phyloP scores from a whole-genome alignment of 1,139 yeast genomes.

The Geotrichum bryndzae region DNA sequence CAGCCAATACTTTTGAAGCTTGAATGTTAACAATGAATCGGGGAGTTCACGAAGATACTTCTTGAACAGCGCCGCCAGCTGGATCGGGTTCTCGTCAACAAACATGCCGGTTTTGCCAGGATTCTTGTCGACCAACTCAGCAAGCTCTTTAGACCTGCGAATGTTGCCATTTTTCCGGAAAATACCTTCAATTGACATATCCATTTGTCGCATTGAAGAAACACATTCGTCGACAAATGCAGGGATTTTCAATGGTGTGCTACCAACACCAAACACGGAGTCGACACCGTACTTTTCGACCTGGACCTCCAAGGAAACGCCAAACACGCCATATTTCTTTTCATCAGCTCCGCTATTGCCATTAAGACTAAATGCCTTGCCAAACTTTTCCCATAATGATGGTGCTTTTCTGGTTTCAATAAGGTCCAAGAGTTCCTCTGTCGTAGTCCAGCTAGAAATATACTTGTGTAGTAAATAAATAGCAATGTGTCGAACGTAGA shows the following conservation, averaged over 20 bases:
- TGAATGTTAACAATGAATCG: slow-evolving; percentile 76
- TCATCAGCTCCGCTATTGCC: slow-evolving; percentile 33
- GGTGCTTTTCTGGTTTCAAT: slow-evolving; percentile 52
- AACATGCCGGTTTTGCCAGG: slow-evolving; percentile 73
- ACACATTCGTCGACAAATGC: slow-evolving; percentile 81
- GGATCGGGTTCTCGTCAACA: slow-evolving; percentile 77
- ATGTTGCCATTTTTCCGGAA: slow-evolving; percentile 96
- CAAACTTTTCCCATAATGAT: slow-evolving; percentile 67
- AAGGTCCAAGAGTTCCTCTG: slow-evolving; percentile 49
- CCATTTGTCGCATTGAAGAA: slow-evolving; percentile 79
- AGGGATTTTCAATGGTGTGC: slow-evolving; percentile 69
- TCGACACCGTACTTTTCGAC: slow-evolving; percentile 78
- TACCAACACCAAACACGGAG: slow-evolving; percentile 82
- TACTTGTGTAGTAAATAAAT: slow-evolving; percentile 50
- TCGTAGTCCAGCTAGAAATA: slow-evolving; percentile 38
- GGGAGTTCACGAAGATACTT: slow-evolving; percentile 91
- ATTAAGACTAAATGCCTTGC: slow-evolving; percentile 40
- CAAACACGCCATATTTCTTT: slow-evolving; percentile 56
- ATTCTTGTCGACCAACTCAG: slow-evolving; percentile 65
- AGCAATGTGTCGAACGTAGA: slow-evolving; percentile 61
- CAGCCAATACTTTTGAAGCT: slow-evolving; percentile 75
- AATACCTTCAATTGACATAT: slow-evolving; percentile 94
- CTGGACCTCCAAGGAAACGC: slow-evolving; percentile 65
- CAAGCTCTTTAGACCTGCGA: slow-evolving; percentile 66
- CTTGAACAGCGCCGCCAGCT: slow-evolving; percentile 87